Evolutionary conservation across 176 grass and related monocot species (phyloP), one percentile per base, ranked within the genome.

Genomic region (Aegilops speltoides): DNA sequence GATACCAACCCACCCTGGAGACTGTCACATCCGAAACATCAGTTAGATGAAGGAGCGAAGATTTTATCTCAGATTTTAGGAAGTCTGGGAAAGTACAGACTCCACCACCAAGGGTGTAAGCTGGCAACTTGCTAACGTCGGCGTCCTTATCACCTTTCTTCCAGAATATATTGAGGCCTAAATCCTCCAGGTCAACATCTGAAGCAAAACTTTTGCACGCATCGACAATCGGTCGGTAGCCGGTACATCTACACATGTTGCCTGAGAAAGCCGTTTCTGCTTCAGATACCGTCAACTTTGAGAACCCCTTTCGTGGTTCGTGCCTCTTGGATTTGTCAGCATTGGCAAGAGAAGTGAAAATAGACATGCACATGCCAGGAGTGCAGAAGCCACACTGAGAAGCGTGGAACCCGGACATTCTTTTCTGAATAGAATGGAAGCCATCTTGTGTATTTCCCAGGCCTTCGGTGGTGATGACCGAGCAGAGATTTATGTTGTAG

Each of bases 371-470:
- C 91, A 97, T 97, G 48, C 91, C 94, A 26, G 94, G 91, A 31
- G 94, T 94, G 83, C 94, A 97, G 65, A 97, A 97, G 8, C 94
- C 94, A 45, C 94, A 97, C 12, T 94, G 94, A 20, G 94, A 97
- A 6, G 89, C 94, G 87, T 97, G 94, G 82, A 97, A 97, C 12
- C 92, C 87, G 3, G 91, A 89, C 79, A 97, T 86, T 77, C 92
- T 93, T 62, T 92, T 36, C 16, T 97, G 94, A 68, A 97, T 89
- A 64, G 94, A 79, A 83, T 97, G 94, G 29, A 92, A 85, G 14
- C 92, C 94, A 90, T 85, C 45, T 46, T 41, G 48, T 33, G 29
- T 77, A 50, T 92, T 94, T 38, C 94, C 94, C 1, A 94, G 85
- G 46, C 94, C 92, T 80, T 97, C 94, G 0, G 92, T 90, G 26